Conservation (phyloP, 805 yeast species). For the Jamesozyma spencerorum region DNA sequence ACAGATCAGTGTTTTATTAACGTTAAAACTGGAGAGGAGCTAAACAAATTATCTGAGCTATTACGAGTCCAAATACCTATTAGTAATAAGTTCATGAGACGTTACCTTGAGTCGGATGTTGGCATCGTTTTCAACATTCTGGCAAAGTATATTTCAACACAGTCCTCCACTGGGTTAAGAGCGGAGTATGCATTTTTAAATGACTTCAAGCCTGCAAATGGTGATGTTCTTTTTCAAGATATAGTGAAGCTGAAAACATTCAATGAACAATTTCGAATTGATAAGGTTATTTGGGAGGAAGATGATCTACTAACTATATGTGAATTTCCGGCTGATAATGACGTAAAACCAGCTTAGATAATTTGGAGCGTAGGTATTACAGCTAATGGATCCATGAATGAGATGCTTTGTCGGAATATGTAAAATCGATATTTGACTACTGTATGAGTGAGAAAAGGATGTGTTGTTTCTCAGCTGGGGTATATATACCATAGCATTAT, state of each 20-base stretch:
- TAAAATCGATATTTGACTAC: too few species aligned
- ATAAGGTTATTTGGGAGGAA: conserved; percentile 12
- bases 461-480: too few species aligned
- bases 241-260: conserved; percentile 11
- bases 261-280: conserved; percentile 11
- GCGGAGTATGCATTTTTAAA: conserved; percentile 9
- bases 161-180: conserved; percentile 7
- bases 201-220: conserved; percentile 8
- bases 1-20: background rate
- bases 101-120: conserved; percentile 8
- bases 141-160: conserved; percentile 9
- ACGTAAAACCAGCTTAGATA: too few species aligned
- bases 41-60: conserved; percentile 9
- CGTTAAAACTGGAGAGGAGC: background rate
- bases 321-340: background rate
- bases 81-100: conserved; percentile 12
- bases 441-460: too few species aligned
- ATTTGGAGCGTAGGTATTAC: too few species aligned
- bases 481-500: too few species aligned
- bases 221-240: conserved; percentile 7
- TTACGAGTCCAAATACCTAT: conserved; percentile 13
- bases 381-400: too few species aligned
- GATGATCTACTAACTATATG: conserved; percentile 7
- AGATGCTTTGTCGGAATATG: too few species aligned
- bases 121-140: conserved; percentile 8